phyloP scores from a whole-genome alignment of 345 rosid genomes.

The Rhizophora mangle region DNA sequence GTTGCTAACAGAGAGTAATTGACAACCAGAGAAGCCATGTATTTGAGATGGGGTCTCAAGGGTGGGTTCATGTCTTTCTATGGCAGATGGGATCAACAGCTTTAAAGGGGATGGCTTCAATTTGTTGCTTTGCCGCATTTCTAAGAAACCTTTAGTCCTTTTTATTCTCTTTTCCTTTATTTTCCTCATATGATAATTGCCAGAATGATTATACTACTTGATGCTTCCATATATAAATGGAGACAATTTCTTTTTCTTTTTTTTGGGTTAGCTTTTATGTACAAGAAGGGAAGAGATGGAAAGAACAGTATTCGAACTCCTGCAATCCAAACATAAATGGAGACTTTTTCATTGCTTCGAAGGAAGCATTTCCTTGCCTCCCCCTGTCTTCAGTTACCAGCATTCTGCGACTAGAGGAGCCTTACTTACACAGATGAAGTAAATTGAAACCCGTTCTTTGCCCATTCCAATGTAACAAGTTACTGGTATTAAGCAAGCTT shows the following conservation, averaged over 20 bases:
- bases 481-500: too few species aligned
- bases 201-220: background rate
- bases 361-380: slow-evolving; percentile 4
- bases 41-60: background rate
- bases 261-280: background rate
- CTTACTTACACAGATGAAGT: too few species aligned
- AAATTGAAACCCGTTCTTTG: too few species aligned
- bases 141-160: background rate
- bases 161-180: too few species aligned
- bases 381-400: background rate
- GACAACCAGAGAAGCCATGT: slow-evolving; percentile 12
- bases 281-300: too few species aligned
- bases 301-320: too few species aligned
- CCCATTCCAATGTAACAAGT: too few species aligned
- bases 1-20: slow-evolving; percentile 12
- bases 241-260: background rate
- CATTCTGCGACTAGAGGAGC: background rate
- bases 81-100: background rate
- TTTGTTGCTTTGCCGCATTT: slow-evolving; percentile 9
- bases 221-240: too few species aligned
- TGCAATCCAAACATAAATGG: too few species aligned
- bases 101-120: background rate
- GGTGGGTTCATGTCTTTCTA: background rate
- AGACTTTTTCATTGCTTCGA: slow-evolving; percentile 1
- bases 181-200: too few species aligned